phyloP scores from a whole-genome alignment of 176 grass and related monocot genomes.

The Oryza meyeriana region DNA sequence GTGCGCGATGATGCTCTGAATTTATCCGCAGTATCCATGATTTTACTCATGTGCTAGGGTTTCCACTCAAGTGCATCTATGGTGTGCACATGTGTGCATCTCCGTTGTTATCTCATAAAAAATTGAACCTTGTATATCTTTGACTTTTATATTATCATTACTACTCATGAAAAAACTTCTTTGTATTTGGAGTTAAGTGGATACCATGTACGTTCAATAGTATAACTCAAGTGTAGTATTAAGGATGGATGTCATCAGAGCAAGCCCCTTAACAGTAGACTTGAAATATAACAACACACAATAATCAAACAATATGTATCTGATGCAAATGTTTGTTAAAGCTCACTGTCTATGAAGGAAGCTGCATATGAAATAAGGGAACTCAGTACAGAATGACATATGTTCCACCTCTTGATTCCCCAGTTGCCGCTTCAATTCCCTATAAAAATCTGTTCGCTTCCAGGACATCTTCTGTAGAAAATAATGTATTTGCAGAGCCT shows the following conservation, averaged over 20 bases:
- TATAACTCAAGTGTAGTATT: neutral
- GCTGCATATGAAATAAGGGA: slow-evolving; percentile 19
- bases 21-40: neutral
- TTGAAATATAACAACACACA: neutral
- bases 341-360: neutral
- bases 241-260: neutral
- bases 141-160: neutral
- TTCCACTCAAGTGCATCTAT: neutral
- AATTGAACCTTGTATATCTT: neutral
- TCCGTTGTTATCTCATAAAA: neutral
- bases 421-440: slow-evolving; percentile 47
- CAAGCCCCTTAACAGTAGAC: slow-evolving; percentile 3
- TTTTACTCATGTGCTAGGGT: neutral
- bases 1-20: neutral
- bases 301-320: neutral
- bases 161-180: neutral
- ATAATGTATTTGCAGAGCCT: slow-evolving; percentile 88
- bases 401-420: slow-evolving; percentile 42
- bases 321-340: slow-evolving; percentile 1
- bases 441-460: slow-evolving; percentile 74
- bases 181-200: neutral
- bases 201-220: slow-evolving; percentile 3
- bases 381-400: slow-evolving; percentile 19
- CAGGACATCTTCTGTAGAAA: slow-evolving; percentile 68
- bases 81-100: neutral